Percentiles rank a stretch among this genome's conserved stretches.
These are phyloP conservation scores for Fraxinus paxiana DNA, from an alignment of 305 asterid species.

Conservation along the genomic window DNA sequence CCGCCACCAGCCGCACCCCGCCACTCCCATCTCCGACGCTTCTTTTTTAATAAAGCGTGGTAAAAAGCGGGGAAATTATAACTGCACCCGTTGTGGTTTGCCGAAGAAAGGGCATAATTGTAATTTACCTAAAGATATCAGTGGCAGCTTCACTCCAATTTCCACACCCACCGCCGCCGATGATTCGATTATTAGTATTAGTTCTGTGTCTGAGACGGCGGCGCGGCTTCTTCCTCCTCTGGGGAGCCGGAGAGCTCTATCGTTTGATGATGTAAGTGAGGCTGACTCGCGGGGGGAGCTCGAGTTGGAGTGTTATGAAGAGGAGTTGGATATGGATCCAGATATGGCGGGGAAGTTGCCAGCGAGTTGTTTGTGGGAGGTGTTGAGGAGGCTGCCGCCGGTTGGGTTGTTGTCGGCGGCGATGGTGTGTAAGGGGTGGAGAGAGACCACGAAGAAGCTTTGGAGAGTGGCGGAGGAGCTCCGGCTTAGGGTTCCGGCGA, in stretches of 20 bases:
- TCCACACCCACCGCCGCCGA: constrained; percentile 33
- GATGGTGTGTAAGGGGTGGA: constrained; percentile 80
- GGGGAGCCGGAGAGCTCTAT: constrained; percentile 61
- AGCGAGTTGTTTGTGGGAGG: constrained; percentile 70
- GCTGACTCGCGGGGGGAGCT: constrained; percentile 43
- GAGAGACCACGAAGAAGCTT: constrained; percentile 55
- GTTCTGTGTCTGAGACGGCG: constrained; percentile 20
- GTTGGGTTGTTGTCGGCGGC: constrained; percentile 59
- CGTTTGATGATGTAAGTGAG: constrained; percentile 60
- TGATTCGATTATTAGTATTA: constrained; percentile 13
- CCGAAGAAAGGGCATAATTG: constrained; percentile 88
- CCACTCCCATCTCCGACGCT: constrained; percentile 65
- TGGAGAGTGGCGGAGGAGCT: constrained; percentile 93
- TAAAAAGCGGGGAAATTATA: constrained; percentile 72
- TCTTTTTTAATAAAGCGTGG: constrained; percentile 46
- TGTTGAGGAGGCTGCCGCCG: constrained; percentile 81
- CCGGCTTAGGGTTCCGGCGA: constrained; percentile 67
- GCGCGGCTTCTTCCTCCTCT: constrained; percentile 27
- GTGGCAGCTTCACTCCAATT: constrained; percentile 24
- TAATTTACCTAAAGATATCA: constrained; percentile 19
- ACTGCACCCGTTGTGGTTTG: constrained; percentile 77
- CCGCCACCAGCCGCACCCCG: constrained; percentile 72
- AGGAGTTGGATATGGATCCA: constrained; percentile 48
- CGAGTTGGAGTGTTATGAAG: constrained; percentile 37
- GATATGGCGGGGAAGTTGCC: constrained; percentile 43